phyloP scores from a whole-genome alignment of 352 stramenopile genomes.

The Pythium rishiriense region DNA sequence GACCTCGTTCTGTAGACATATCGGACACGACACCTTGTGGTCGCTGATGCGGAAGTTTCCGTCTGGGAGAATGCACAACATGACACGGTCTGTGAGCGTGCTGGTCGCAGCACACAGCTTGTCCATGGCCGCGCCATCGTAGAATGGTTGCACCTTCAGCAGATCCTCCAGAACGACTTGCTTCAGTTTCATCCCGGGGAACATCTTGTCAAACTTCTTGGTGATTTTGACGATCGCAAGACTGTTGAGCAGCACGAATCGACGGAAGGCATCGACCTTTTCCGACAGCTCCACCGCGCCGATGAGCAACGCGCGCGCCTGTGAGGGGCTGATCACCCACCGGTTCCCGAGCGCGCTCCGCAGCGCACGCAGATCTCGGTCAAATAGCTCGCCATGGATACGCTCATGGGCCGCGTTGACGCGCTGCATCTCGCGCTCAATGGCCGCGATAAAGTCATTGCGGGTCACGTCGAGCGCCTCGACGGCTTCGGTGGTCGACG shows the following conservation, averaged over 20 bases:
- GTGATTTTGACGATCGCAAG: slow-evolving; percentile 80
- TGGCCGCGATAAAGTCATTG: slow-evolving; percentile 27
- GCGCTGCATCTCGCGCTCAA: slow-evolving; percentile 54
- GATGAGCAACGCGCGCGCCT: slow-evolving; percentile 52
- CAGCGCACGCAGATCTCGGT: slow-evolving; percentile 38
- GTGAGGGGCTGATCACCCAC: slow-evolving; percentile 57
- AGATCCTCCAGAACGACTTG: slow-evolving; percentile 47
- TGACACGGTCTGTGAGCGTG: slow-evolving; percentile 60
- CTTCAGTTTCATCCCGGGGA: slow-evolving; percentile 34
- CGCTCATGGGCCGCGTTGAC: slow-evolving; percentile 58
- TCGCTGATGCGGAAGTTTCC: slow-evolving; percentile 59
- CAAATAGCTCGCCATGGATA: slow-evolving; percentile 55
- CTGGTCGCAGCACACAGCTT: slow-evolving; percentile 47
- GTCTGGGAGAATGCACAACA: slow-evolving; percentile 70
- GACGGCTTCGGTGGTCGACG: background rate
- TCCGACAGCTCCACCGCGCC: slow-evolving; percentile 63
- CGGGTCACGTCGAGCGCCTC: slow-evolving; percentile 15
- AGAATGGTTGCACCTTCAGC: slow-evolving; percentile 61
- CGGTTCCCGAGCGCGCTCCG: slow-evolving; percentile 45
- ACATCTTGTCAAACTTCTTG: slow-evolving; percentile 81
- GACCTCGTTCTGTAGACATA: slow-evolving; percentile 62
- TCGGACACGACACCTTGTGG: slow-evolving; percentile 55
- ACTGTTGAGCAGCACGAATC: slow-evolving; percentile 79
- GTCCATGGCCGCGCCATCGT: slow-evolving; percentile 58
- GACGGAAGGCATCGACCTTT: slow-evolving; percentile 68